phyloP scores from a whole-genome alignment of 2,329 filamentous ascomycete species.

The Diatrype stigma region DNA sequence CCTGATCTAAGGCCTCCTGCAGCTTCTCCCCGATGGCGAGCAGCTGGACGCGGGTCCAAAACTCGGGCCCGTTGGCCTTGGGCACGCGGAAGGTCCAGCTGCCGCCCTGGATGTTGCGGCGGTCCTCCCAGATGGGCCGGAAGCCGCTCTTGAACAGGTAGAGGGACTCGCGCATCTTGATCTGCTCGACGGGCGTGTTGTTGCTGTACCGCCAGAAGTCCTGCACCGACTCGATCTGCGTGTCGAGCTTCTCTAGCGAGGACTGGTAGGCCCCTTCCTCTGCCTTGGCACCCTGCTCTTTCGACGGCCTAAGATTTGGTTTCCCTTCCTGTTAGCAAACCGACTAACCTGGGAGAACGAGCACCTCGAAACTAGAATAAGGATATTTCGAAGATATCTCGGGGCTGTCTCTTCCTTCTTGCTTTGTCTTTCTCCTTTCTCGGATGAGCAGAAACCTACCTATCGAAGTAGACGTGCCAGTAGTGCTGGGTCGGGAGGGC shows the following conservation, averaged over 20 bases:
- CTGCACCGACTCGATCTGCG: slow-evolving; percentile 72
- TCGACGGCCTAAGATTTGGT: too few species aligned
- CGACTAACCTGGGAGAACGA: too few species aligned
- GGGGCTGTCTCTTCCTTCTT: neutral
- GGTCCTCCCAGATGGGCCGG: slow-evolving; percentile 77
- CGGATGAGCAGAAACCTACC: slow-evolving; percentile 32
- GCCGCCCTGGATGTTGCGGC: slow-evolving; percentile 79
- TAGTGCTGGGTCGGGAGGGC: slow-evolving; percentile 75
- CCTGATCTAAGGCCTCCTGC: slow-evolving; percentile 66
- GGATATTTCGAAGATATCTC: too few species aligned
- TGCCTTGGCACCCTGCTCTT: slow-evolving; percentile 23
- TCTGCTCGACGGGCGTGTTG: slow-evolving; percentile 71
- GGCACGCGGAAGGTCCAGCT: slow-evolving; percentile 90
- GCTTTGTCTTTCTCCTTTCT: neutral
- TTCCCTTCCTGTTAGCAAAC: too few species aligned
- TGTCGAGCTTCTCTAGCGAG: slow-evolving; percentile 58
- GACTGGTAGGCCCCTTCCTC: slow-evolving; percentile 43
- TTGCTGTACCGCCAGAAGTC: slow-evolving; percentile 83
- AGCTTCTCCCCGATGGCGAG: slow-evolving; percentile 80
- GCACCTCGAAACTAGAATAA: too few species aligned
- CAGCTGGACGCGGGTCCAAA: slow-evolving; percentile 78
- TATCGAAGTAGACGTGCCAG: slow-evolving; percentile 69
- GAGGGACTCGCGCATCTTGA: slow-evolving; percentile 73
- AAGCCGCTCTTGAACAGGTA: slow-evolving; percentile 79
- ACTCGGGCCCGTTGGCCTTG: slow-evolving; percentile 67